These are phyloP conservation scores for Hamamelis virginiana DNA, from an alignment of 164 flowering plant species.

Conservation along the genomic window DNA sequence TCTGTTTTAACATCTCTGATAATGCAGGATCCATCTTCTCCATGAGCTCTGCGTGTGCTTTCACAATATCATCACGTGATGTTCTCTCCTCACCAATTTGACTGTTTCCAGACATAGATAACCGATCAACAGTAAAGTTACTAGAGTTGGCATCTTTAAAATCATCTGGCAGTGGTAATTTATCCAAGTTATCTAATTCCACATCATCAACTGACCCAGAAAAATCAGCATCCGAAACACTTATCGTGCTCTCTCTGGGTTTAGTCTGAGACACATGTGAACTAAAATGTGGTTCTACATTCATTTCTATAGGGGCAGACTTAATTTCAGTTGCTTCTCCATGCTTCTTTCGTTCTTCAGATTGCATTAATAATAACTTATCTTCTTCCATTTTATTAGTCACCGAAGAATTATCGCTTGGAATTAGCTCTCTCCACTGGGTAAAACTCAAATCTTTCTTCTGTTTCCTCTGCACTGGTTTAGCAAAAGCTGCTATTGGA, in stretches of 20 bases:
- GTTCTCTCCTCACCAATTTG: conserved; percentile 3
- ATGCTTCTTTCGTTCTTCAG: conserved; percentile 13
- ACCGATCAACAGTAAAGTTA: background rate
- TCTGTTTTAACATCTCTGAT: background rate
- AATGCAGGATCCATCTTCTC: conserved; percentile 2
- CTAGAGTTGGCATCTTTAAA: background rate
- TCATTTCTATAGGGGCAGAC: conserved; percentile 12
- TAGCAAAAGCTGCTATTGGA: conserved; percentile 49
- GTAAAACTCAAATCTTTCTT: conserved; percentile 62
- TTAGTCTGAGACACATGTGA: background rate
- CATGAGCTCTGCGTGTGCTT: background rate
- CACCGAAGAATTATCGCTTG: conserved; percentile 18
- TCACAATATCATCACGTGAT: conserved; percentile 2
- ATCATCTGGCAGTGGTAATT: background rate
- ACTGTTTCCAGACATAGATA: background rate
- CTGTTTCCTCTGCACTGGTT: conserved; percentile 60
- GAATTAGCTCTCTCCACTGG: conserved; percentile 56
- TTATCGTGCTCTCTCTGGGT: background rate
- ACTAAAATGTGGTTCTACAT: background rate
- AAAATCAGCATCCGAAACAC: conserved; percentile 8
- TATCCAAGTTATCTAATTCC: conserved; percentile 21
- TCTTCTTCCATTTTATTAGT: conserved; percentile 14
- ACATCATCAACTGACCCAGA: conserved; percentile 9
- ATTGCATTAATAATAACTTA: background rate
- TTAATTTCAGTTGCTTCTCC: conserved; percentile 11